Conservation (phyloP, 2,329 filamentous ascomycete species). For the Epicoccum sorghinum region DNA sequence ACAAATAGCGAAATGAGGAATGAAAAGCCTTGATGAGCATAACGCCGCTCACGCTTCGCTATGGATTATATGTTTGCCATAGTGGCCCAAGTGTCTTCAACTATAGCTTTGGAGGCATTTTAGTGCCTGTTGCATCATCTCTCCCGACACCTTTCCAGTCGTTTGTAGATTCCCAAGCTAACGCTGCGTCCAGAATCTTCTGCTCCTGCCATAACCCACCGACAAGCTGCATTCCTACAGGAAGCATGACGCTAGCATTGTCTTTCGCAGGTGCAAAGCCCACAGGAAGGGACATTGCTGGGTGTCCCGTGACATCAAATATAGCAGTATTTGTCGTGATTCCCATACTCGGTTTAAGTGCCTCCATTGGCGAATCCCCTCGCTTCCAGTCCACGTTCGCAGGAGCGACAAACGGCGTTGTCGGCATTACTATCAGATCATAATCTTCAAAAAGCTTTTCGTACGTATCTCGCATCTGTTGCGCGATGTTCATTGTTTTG, state of each 20-base stretch:
- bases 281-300: constrained; percentile 41
- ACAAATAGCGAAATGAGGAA: constrained; percentile 10
- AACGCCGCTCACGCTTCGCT: neutral
- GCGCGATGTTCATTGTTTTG: constrained; percentile 51
- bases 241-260: constrained; percentile 35
- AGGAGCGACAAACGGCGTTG: constrained; percentile 35
- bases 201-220: constrained; percentile 47
- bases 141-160: constrained; percentile 30
- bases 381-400: constrained; percentile 31
- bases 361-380: constrained; percentile 36
- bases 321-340: constrained; percentile 38
- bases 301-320: constrained; percentile 41
- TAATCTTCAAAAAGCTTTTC: constrained; percentile 43
- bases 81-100: neutral
- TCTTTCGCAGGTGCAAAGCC: constrained; percentile 44
- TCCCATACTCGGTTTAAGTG: constrained; percentile 37
- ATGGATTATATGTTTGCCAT: neutral
- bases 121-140: neutral
- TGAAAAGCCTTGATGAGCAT: no score
- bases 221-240: constrained; percentile 50
- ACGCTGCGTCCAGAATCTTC: constrained; percentile 34
- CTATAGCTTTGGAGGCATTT: constrained; percentile 1
- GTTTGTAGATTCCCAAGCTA: constrained; percentile 37
- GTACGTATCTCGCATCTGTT: constrained; percentile 49
- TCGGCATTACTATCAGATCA: constrained; percentile 53